These are phyloP conservation scores for Xylaria sp. DNA, from an alignment of 2,329 filamentous ascomycete species.

Conservation along the genomic window DNA sequence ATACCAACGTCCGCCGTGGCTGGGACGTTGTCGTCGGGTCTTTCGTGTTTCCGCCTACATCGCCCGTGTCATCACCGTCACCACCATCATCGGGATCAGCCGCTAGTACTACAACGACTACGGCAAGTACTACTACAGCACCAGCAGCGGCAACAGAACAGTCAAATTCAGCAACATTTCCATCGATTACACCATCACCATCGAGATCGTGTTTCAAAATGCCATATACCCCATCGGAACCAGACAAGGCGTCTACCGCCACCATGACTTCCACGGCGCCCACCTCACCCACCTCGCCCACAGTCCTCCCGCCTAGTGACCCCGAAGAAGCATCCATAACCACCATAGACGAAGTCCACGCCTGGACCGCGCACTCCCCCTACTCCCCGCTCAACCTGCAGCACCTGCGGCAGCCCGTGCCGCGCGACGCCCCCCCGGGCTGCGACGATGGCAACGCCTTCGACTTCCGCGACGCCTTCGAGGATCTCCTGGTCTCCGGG, in stretches of 20 bases:
- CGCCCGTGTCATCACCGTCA: background rate
- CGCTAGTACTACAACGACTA: background rate
- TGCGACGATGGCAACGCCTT: conserved; percentile 45
- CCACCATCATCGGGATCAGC: background rate
- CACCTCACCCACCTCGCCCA: background rate
- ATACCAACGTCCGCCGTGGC: conserved; percentile 45
- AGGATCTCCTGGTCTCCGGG: conserved; percentile 59
- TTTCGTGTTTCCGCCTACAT: background rate
- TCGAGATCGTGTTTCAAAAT: background rate
- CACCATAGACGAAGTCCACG: conserved; percentile 37
- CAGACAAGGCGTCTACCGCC: background rate
- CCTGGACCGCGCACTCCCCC: conserved; percentile 47
- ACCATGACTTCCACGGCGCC: background rate
- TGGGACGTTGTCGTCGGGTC: conserved; percentile 33
- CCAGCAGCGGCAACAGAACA: background rate
- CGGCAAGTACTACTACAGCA: background rate
- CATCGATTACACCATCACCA: background rate
- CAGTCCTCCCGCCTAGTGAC: background rate
- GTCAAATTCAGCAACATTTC: background rate
- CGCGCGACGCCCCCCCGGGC: conserved; percentile 46
- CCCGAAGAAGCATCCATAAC: background rate
- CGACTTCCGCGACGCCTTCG: conserved; percentile 63
- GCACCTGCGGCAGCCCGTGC: conserved; percentile 53
- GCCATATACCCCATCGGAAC: background rate
- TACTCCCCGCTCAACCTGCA: conserved; percentile 54